Base-by-base conservation (phyloP, 164 flowering plant species). In the Kingdonia uniflora region DNA sequence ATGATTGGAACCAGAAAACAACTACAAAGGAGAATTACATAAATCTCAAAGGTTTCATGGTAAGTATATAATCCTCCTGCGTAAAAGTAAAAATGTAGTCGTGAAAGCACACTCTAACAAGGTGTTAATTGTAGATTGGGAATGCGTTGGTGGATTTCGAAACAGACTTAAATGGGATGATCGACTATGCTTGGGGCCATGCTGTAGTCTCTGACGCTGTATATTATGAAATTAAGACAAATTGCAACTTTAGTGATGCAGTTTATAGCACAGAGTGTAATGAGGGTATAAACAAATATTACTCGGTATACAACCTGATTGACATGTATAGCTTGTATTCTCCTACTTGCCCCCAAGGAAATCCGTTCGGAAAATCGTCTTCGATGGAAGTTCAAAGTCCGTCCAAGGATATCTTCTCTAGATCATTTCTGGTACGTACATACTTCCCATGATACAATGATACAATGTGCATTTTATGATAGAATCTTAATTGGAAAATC, bases 281-380 rank as follows among this genome's bases (percentile, higher is more conserved):
- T 2, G 8, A 7, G 0, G 72, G 67, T 14, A 52, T 89, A 1
- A 24, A 42, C 6, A 40, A n/a, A 61, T 84, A 84, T 61, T 76
- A 71, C 16, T 56, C 39, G 0, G 79, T 83, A 1, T 88, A 80
- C 61, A 11, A 58, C 0, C 66, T 83, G 65, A 82, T 89, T 5
- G 97, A 86, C 71, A 86, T 86, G 91, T 82, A 80, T 58, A 80
- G 83, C 58, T 61, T 82, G 63, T 85, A 89, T 43, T 25, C 83
- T 43, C 95, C 95, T 0, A 58, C 21, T 0, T 89, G 97, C 38
- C 57, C 48, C 7, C 49, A 56, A n/a, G 56, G 56, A 24, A 21
- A 1, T 6, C 56, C 56, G 14, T 21, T 22, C 7, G 44, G 42
- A 37, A 21, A 13, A 20, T 38, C 44, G 0, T 52, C 49, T 19